Base-by-base conservation (phyloP, 768 basidiomycete genomes). In the Kwoniella sp. region DNA sequence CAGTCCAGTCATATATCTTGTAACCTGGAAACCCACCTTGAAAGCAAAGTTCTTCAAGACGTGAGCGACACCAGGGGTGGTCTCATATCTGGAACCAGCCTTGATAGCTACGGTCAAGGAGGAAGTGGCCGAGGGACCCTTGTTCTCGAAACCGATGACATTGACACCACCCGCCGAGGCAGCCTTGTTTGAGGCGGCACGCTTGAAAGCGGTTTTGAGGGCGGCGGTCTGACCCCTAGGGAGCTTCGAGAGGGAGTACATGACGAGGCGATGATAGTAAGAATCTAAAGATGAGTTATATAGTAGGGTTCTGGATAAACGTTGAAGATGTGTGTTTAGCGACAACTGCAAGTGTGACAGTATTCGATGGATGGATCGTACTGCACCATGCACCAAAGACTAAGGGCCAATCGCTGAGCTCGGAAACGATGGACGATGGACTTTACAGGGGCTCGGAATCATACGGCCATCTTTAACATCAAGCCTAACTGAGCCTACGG, bases 41-140 rank as follows among this genome's bases (percentile, higher is more conserved):
- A 95, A 98, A 64, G 93, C 89, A 85, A 93, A 97, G 86, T 92
- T 94, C 86, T 96, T 96, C 81, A 97, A 85, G 65, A 87, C 88
- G 83, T 95, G 91, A 1, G 95, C 93, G 63, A 92, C 86, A 72
- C 95, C 95, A 47, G 92, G 86, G 77, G 88, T 88, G 67, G 87
- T 81, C 84, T 99, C 90, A 79, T 87, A 93, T 74, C 96, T 84
- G 76, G 88, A 88, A 58, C 95, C 95, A 60, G 91, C 95, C 81
- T 93, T 95, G 80, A 96, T 87, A 67, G 95, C 85, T 74, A 97
- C 84, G 54, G 92, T 92, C 77, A 99, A 86, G 58, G 90, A 85
- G 27, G 90, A 84, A 5, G 92, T 94, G 17, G 70, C 68, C 21
- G 74, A 61, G 48, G 92, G 87, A 75, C 89, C 88, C 74, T 87